Evolutionary conservation across 73 alveolate species (phyloP).

Genomic region (Paramecium octaurelia): DNA sequence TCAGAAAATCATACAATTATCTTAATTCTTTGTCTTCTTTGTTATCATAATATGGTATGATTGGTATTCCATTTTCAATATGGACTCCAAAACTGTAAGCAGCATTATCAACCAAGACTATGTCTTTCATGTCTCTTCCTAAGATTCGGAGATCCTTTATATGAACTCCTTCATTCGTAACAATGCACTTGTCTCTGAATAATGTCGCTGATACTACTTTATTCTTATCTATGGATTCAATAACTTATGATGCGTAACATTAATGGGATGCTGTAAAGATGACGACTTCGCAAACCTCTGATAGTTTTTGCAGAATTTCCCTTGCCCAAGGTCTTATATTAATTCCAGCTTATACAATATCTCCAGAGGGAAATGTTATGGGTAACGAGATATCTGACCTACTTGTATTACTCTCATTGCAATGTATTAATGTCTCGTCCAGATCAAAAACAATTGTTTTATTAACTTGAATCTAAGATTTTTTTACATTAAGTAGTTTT

Average conservation of each 20-base stretch:
- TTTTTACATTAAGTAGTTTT: neutral
- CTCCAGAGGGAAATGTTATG: constrained; percentile 24
- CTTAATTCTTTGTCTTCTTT: constrained; percentile 71
- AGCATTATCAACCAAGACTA: constrained; percentile 84
- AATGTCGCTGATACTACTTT: constrained; percentile 64
- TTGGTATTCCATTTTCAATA: constrained; percentile 89
- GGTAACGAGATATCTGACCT: constrained; percentile 29
- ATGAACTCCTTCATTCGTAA: constrained; percentile 68
- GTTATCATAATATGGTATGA: constrained; percentile 84
- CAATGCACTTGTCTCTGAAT: constrained; percentile 68
- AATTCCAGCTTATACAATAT: constrained; percentile 33
- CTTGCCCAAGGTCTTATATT: constrained; percentile 52
- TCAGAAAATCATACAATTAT: constrained; percentile 4
- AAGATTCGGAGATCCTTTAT: constrained; percentile 71
- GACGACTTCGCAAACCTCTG: constrained; percentile 69
- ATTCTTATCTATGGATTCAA: constrained; percentile 58
- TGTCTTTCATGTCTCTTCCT: constrained; percentile 67
- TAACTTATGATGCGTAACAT: constrained; percentile 66
- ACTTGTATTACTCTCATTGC: constrained; percentile 22
- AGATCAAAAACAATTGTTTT: constrained; percentile 48
- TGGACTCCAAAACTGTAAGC: constrained; percentile 82
- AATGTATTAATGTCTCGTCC: constrained; percentile 55
- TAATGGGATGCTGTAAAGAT: constrained; percentile 74
- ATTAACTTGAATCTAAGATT: neutral
- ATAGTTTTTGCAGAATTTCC: neutral